Percentiles rank a stretch among this genome's conserved stretches.
These are phyloP conservation scores for Lathyrus oleraceus DNA, from an alignment of 306 rosid genomes.

Conservation along the genomic window DNA sequence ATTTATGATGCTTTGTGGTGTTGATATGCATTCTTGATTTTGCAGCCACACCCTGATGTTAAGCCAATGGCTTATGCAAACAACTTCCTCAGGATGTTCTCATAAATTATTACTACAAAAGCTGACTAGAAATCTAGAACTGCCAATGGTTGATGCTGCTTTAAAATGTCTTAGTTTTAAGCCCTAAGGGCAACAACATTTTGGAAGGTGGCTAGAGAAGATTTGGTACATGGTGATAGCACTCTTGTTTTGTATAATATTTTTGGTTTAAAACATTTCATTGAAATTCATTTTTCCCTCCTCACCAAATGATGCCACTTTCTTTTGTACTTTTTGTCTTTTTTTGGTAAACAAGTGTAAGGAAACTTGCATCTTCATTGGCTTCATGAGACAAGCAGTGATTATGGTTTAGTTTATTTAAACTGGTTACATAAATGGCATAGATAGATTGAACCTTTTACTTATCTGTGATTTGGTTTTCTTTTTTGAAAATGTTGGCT, in stretches of 20 bases:
- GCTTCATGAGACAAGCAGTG: conserved; percentile 27
- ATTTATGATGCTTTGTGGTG: background rate
- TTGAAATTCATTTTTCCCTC: conserved; percentile 45
- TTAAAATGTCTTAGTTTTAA: conserved; percentile 23
- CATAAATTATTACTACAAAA: conserved; percentile 37
- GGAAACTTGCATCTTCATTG: conserved; percentile 34
- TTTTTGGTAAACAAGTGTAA: conserved; percentile 33
- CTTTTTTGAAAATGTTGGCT: background rate
- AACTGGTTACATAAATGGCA: conserved; percentile 24
- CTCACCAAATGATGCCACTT: conserved; percentile 24
- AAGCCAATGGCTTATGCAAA: conserved; percentile 99
- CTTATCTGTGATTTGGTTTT: background rate
- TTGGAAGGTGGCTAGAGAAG: conserved; percentile 30
- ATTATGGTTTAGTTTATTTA: conserved; percentile 30
- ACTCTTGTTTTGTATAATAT: conserved; percentile 41
- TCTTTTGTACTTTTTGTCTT: conserved; percentile 13
- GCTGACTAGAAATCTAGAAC: conserved; percentile 39
- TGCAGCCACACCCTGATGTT: conserved; percentile 96
- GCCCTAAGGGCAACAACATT: conserved; percentile 39
- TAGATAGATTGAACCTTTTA: background rate
- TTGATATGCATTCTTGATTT: conserved; percentile 18
- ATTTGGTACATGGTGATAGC: conserved; percentile 33
- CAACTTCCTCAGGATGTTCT: conserved; percentile 85
- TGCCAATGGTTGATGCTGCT: conserved; percentile 33
- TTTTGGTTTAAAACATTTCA: conserved; percentile 31